Evolutionary conservation across 495 filamentous ascomycete species (phyloP), one percentile per base, ranked within the genome.

Genomic region (Trypethelium eluteriae): DNA sequence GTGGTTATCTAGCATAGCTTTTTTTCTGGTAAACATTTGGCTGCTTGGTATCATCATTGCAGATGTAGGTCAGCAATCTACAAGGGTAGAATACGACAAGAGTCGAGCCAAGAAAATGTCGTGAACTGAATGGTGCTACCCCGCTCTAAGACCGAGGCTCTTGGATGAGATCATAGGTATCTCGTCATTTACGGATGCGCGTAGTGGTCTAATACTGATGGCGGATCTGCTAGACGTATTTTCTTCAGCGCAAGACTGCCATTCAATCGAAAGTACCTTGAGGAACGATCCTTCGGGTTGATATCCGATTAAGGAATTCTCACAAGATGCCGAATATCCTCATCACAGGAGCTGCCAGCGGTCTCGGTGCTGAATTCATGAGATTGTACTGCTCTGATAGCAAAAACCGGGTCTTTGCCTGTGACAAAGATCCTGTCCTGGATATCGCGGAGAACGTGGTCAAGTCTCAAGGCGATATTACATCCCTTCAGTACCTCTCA

Each of bases 1-100:
- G 2, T 97, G 90, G 83, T 66, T 84, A 0, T 81, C 90, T 0
- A 86, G 88, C 2, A 71, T 96, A 34, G 78, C 79, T 2, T 98
- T 98, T 75, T 98, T 97, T 68, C 75, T 81, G 2, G 85, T 93
- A 1, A 98, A 98, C 77, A 82, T 85, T 67, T 94, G 91, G 88
- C 89, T 97, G 53, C 72, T 98, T 62, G 89, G 90, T 0, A 80
- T 94, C 57, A 85, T 97, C 41, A 80, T 96, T 18, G 69, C 64
- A 3, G 93, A 98, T 80, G 77, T 88, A 38, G 84, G 81, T 36
- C 53, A 36, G 18, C 11, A 36, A 14, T 6, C 32, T 2, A 6
- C 18, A 36, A 3, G 25, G 7, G 14, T 9, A 36, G 7, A 7
- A 36, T 36, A 11, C 25, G 18, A 59, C 11, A 36, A 36, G 36